Evolutionary conservation across 176 grass and related monocot species (phyloP), one percentile per base, ranked within the genome.

Genomic region (Cenchrus purpureus): DNA sequence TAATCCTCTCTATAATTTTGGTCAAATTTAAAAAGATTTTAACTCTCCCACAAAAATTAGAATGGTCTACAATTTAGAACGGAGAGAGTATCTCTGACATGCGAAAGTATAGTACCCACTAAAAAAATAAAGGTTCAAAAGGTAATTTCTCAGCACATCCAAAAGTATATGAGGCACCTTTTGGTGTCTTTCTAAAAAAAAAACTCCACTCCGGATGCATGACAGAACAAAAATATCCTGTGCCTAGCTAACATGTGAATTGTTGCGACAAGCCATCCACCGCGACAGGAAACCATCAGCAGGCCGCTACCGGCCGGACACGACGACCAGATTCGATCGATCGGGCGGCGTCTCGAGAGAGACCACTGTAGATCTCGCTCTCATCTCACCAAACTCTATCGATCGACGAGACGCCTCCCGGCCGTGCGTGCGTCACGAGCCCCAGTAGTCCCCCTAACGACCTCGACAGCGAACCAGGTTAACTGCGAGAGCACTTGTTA

Each of bases 321-420:
- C 57, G 17, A 59, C 19, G 8, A 10, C 56, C 6, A 2, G 55
- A 57, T 19, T 9, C 8, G 13, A 12, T 12, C 45, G 45, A 12
- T 12, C 49, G 9, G 25, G 50, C 54, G 17, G 7, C 15, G 16
- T 20, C 65, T 37, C 20, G 5, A 53, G 28, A 13, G n/a, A 14
- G 22, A 31, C 48, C 14, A 31, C 56, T 53, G 31, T 2, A 6
- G 25, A 0, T 69, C 59, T 76, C 53, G 6, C 15, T 56, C 20
- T 81, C 72, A 44, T 22, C 31, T 65, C 77, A 57, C 46, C 77
- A 61, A 65, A 57, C 66, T 8, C 58, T 19, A 55, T 40, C 53
- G 16, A 19, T 5, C 50, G 19, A 14, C 20, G 53, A 60, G 7
- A 20, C 29, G 6, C 20, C 70, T 73, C 71, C 48, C 17, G 55